phyloP scores from a whole-genome alignment of 768 basidiomycete genomes.

The Russula foetens region DNA sequence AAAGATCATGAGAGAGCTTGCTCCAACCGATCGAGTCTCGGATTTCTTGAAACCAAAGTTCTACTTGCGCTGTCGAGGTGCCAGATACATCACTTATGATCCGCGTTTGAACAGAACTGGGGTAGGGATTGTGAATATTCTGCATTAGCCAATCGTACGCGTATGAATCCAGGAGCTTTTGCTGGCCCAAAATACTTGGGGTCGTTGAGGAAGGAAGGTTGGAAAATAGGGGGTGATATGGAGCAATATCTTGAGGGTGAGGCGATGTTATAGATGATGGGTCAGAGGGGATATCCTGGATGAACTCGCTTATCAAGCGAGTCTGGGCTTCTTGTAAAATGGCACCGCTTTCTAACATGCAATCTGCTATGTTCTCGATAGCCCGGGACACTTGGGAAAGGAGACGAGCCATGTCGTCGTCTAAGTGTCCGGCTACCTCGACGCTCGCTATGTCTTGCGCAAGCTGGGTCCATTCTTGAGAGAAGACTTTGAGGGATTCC shows the following conservation, averaged over 20 bases:
- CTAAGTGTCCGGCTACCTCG: background rate
- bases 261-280: background rate
- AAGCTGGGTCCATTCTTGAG: slow-evolving; percentile 1
- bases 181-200: background rate
- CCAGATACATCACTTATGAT: slow-evolving; percentile 1
- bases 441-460: background rate
- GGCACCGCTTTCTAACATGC: background rate
- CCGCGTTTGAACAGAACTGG: slow-evolving; percentile 23
- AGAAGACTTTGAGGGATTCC: background rate
- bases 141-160: slow-evolving; percentile 7
- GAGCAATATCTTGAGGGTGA: background rate
- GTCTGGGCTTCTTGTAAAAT: background rate
- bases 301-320: background rate
- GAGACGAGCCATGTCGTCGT: background rate
- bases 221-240: background rate
- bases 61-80: slow-evolving; percentile 2
- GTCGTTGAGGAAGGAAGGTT: background rate
- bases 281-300: background rate
- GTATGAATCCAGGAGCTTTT: background rate
- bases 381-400: background rate
- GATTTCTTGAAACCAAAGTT: slow-evolving; percentile 19
- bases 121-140: slow-evolving; percentile 47
- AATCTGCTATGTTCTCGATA: background rate
- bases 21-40: slow-evolving; percentile 21
- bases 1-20: slow-evolving; percentile 9